phyloP scores from a whole-genome alignment of 2,329 filamentous ascomycete genomes.

The Microcyclosporella mali region DNA sequence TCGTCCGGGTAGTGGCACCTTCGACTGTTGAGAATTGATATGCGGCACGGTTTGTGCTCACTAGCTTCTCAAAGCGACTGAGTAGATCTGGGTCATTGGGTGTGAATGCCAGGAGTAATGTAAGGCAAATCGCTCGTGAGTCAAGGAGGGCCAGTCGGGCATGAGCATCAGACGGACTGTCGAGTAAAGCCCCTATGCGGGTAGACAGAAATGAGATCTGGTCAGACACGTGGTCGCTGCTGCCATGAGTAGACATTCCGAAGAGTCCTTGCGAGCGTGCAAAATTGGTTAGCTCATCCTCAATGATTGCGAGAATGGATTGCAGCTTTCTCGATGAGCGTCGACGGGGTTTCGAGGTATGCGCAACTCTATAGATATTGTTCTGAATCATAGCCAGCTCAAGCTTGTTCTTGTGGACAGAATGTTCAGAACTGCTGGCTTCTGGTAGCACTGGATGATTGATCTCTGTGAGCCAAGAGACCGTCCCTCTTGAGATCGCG shows the following conservation, averaged over 20 bases:
- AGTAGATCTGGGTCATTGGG: not conserved
- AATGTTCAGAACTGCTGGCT: not conserved
- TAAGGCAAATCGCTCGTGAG: too few species aligned
- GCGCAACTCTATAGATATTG: not conserved
- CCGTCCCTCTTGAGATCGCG: slow-evolving; percentile 1
- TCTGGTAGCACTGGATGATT: not conserved
- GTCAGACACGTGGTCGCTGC: not conserved
- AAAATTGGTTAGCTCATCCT: not conserved
- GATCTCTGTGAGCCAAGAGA: slow-evolving; percentile 2
- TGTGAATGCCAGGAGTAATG: too few species aligned
- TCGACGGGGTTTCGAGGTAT: not conserved
- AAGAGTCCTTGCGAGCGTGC: not conserved
- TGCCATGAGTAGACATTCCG: not conserved
- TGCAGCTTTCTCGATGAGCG: not conserved
- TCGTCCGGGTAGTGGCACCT: not conserved
- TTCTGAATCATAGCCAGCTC: not conserved
- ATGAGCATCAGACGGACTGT: too few species aligned
- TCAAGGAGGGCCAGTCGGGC: too few species aligned
- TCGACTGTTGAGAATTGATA: not conserved
- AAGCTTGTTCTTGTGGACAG: not conserved
- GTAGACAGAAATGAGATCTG: not conserved
- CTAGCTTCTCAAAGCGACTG: not conserved
- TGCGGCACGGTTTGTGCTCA: not conserved
- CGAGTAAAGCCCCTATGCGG: too few species aligned
- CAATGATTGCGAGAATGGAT: not conserved